These are phyloP conservation scores for Cinnamomum micranthum DNA, from an alignment of 164 flowering plant genomes.

Conservation along the genomic window DNA sequence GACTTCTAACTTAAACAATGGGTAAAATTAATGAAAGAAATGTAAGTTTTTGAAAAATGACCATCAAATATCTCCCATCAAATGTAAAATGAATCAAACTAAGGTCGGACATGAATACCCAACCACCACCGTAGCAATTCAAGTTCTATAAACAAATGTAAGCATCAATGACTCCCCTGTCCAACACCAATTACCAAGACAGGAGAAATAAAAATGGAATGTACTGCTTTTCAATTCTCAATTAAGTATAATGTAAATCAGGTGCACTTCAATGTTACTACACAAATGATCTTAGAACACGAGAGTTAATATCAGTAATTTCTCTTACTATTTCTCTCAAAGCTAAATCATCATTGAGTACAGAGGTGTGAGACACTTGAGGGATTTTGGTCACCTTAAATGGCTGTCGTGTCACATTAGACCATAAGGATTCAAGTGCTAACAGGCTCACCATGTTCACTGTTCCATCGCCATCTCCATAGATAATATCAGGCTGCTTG, in stretches of 20 bases:
- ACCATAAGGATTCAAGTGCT: slow-evolving; percentile 53
- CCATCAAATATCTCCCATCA: too few species aligned
- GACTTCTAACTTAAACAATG: too few species aligned
- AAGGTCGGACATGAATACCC: too few species aligned
- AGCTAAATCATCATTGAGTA: slow-evolving; percentile 49
- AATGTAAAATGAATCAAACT: too few species aligned
- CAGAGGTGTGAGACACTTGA: slow-evolving; percentile 50
- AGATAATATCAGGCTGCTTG: slow-evolving; percentile 57
- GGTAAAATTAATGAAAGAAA: too few species aligned
- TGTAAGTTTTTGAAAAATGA: too few species aligned
- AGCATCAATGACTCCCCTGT: neutral
- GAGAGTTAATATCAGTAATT: slow-evolving; percentile 41
- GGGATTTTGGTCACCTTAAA: slow-evolving; percentile 41
- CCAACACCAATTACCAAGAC: neutral
- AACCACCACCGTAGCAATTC: too few species aligned
- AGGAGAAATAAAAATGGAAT: too few species aligned
- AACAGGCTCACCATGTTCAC: slow-evolving; percentile 77
- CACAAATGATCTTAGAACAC: slow-evolving; percentile 6
- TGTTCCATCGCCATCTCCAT: slow-evolving; percentile 99
- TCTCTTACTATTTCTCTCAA: slow-evolving; percentile 36
- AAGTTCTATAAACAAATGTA: too few species aligned
- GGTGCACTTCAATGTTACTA: too few species aligned
- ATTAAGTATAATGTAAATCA: too few species aligned
- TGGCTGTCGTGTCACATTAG: slow-evolving; percentile 19
- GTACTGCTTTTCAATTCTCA: too few species aligned